Conservation (phyloP, 2,329 filamentous ascomycete species). For the Cytospora leucostoma region DNA sequence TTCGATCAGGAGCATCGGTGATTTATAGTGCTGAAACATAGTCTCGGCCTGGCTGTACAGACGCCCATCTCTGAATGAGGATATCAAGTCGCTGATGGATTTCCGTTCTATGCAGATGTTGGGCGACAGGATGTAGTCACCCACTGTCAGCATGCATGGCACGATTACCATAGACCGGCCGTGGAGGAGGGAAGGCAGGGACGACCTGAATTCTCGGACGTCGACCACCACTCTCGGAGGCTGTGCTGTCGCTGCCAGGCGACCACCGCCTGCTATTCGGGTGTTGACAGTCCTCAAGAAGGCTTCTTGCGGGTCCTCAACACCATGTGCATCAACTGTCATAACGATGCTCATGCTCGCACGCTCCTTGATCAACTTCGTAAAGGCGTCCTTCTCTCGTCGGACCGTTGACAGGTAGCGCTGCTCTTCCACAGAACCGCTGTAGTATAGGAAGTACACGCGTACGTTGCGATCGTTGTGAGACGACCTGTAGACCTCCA, state of each 20-base stretch:
- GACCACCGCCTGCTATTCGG: slow-evolving; percentile 89
- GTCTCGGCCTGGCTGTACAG: slow-evolving; percentile 90
- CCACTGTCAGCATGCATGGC: slow-evolving; percentile 93
- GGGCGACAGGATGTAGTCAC: slow-evolving; percentile 92
- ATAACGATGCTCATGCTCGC: slow-evolving; percentile 90
- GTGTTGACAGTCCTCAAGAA: slow-evolving; percentile 97
- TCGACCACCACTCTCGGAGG: slow-evolving; percentile 93
- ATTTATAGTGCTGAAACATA: slow-evolving; percentile 92
- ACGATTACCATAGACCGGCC: slow-evolving; percentile 85
- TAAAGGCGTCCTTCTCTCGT: slow-evolving; percentile 96
- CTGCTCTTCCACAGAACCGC: slow-evolving; percentile 92
- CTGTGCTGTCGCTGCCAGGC: slow-evolving; percentile 77
- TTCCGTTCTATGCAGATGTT: slow-evolving; percentile 94
- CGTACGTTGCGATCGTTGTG: slow-evolving; percentile 86
- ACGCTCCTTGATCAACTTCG: slow-evolving; percentile 90
- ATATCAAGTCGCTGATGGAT: slow-evolving; percentile 86
- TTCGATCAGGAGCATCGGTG: slow-evolving; percentile 89
- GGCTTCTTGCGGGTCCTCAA: slow-evolving; percentile 82
- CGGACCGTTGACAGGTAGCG: slow-evolving; percentile 85
- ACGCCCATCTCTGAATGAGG: slow-evolving; percentile 87
- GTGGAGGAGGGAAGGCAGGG: slow-evolving; percentile 86
- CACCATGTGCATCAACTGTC: slow-evolving; percentile 67
- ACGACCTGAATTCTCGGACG: slow-evolving; percentile 93
- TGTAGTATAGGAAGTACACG: slow-evolving; percentile 97
- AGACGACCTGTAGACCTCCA: slow-evolving; percentile 94